Evolutionary conservation across 768 basidiomycete species (phyloP).

Genomic region (Panus rudis): DNA sequence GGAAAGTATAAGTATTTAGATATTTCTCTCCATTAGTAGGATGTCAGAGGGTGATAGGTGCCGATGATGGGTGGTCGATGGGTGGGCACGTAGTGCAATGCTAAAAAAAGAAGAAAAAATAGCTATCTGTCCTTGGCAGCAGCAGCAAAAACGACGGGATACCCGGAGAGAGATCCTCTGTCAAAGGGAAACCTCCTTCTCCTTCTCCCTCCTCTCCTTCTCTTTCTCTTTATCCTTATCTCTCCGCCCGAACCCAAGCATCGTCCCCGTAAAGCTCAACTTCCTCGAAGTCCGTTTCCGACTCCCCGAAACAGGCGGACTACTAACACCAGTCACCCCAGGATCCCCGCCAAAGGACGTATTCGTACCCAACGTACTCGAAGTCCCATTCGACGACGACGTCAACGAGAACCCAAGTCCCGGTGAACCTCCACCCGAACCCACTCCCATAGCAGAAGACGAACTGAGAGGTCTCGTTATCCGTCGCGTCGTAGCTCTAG

Average conservation of each 20-base stretch:
- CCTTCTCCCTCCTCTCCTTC: too few relatives aligned
- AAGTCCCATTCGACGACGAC: conserved; percentile 10
- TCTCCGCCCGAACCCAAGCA: conserved; percentile 48
- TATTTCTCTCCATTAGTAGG: too few relatives aligned
- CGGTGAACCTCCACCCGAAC: neutral
- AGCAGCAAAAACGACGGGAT: too few relatives aligned
- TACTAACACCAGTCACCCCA: neutral
- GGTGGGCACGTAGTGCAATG: too few relatives aligned
- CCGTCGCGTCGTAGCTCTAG: neutral
- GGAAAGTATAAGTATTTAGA: too few relatives aligned
- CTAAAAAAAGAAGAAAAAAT: too few relatives aligned
- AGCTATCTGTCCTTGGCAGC: too few relatives aligned
- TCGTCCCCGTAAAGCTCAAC: conserved; percentile 59
- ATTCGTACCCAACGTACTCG: conserved; percentile 8
- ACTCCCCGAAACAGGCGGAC: conserved; percentile 7
- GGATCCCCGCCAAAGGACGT: conserved; percentile 6
- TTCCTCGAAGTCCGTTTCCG: conserved; percentile 49
- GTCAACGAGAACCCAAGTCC: conserved; percentile 6
- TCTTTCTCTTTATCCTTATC: conserved; percentile 45
- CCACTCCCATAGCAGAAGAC: neutral
- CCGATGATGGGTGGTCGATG: too few relatives aligned
- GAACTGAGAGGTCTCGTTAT: conserved; percentile 1
- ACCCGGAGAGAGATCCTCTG: too few relatives aligned
- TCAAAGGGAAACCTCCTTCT: too few relatives aligned
- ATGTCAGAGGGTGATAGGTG: too few relatives aligned